phyloP scores from a whole-genome alignment of 2,329 filamentous ascomycete genomes.

The Cordyceps tenuipes region DNA sequence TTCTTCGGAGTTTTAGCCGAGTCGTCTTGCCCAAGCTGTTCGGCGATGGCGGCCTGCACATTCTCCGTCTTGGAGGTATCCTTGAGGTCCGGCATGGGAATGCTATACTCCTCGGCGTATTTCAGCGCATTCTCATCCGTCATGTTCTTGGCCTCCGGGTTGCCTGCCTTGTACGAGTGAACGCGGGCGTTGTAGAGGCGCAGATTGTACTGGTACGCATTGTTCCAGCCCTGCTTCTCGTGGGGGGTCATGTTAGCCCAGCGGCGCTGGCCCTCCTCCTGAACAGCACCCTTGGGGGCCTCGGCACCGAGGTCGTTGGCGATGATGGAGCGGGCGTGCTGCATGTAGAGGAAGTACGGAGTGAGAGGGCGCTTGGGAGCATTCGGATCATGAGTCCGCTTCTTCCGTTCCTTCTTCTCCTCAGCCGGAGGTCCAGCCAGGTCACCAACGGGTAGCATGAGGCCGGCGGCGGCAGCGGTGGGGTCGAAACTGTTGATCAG shows the following conservation, averaged over 20 bases:
- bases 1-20: constrained; percentile 53
- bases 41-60: constrained; percentile 49
- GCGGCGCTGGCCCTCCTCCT: constrained; percentile 75
- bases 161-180: constrained; percentile 55
- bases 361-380: constrained; percentile 91
- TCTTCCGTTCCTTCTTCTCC: constrained; percentile 84
- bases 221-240: constrained; percentile 65
- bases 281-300: constrained; percentile 76
- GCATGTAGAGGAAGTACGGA: constrained; percentile 92
- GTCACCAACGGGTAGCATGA: constrained; percentile 33
- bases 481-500: constrained; percentile 44
- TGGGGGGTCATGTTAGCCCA: constrained; percentile 70
- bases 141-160: constrained; percentile 52
- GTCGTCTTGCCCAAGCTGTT: constrained; percentile 42
- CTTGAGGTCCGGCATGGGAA: constrained; percentile 44
- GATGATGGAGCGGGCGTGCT: constrained; percentile 76
- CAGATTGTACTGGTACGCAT: constrained; percentile 59
- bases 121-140: constrained; percentile 49
- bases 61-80: constrained; percentile 31
- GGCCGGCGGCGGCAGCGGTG: constrained; percentile 37
- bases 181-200: constrained; percentile 58
- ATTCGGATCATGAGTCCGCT: constrained; percentile 79
- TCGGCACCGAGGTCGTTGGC: constrained; percentile 66
- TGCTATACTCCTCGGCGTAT: constrained; percentile 51
- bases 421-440: constrained; percentile 39